Base-by-base conservation (phyloP, 768 basidiomycete genomes). In the Rhizopogon roseolus region DNA sequence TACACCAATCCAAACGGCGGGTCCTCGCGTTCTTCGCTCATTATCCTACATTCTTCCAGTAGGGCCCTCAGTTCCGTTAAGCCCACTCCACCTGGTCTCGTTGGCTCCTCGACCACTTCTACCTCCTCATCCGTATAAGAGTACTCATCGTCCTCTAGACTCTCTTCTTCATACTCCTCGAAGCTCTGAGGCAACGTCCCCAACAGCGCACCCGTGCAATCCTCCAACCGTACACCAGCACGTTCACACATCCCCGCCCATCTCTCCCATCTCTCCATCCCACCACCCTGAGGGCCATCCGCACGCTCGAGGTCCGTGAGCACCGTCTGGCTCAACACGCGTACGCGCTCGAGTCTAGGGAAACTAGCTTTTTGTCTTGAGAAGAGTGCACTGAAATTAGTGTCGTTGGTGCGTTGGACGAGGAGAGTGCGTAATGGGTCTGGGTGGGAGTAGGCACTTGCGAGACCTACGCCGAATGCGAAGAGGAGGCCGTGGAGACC, bases 401-500 rank as follows among this genome's bases (percentile, higher is more conserved):
- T 65, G 50, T 90, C 88, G 61, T 90, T 91, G 29, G 77, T 77
- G 17, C 76, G 77, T 32, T 77, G 75, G 13, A 76, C 72, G 55
- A 81, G 67, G 41, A 64, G 69, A 11, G 76, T 71, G 11, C 73
- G 70, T 34, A 81, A 65, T 1, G 78, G 75, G 57, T 79, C 76
- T 11, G 65, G 61, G 27, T 36, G 34, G 27, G 75, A 69, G 57
- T 73, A 73, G 27, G 66, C 71, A 16, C 74, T 78, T 4, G 76
- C 78, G 41, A 70, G 73, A 28, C 82, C 84, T 6, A 82, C 84
- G 1, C 85, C 85, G 60, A 90, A 90, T 0, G 88, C 86, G 55
- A 83, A 77, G 50, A 76, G 67, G 9, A 89, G 75, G 8, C 86
- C 85, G 59, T 90, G 85, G 14, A 88, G 74, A 0, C 88, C 88